A percentile compares a stretch with the other conserved stretches of the same genome.
These are phyloP conservation scores for Pseudocohnilembus persalinus DNA, from an alignment of 169 alveolate genomes.

Conservation along the genomic window DNA sequence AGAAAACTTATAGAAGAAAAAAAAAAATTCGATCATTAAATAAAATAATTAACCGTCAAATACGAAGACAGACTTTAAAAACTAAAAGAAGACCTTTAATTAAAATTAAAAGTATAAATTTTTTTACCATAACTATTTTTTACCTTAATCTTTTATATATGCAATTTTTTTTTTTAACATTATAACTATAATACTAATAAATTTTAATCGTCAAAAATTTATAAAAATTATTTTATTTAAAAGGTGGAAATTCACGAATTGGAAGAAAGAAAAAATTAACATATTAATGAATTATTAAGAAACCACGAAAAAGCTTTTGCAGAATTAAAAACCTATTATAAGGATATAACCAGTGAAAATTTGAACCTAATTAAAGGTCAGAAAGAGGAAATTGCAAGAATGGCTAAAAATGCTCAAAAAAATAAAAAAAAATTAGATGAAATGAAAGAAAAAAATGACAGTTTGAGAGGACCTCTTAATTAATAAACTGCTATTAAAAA, in stretches of 20 bases:
- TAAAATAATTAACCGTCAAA: constrained; percentile 53
- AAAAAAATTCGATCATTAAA: constrained; percentile 51
- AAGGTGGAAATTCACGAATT: constrained; percentile 92
- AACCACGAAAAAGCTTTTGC: constrained; percentile 85
- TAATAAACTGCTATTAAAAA: constrained; percentile 51
- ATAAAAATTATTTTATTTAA: no score
- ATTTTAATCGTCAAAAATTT: no score
- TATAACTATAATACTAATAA: no score
- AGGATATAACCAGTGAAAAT: constrained; percentile 88
- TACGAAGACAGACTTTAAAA: constrained; percentile 69
- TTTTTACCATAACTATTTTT: no score
- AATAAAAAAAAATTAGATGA: constrained; percentile 63
- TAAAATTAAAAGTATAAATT: constrained; percentile 73
- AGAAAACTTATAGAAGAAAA: constrained; percentile 40
- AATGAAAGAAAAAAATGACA: constrained; percentile 50
- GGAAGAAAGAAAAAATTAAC: constrained; percentile 90
- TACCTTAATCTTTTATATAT: no score
- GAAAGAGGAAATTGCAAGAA: constrained; percentile 68
- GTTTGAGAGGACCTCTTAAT: constrained; percentile 51
- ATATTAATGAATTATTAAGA: constrained; percentile 76
- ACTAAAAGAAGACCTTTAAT: constrained; percentile 76
- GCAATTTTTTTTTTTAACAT: no score
- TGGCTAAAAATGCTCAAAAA: constrained; percentile 50
- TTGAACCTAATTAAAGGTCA: constrained; percentile 84
- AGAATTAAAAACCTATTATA: constrained; percentile 87